Evolutionary conservation across 2,329 filamentous ascomycete genomes (phyloP).

Genomic region (Aspergillus vadensis): DNA sequence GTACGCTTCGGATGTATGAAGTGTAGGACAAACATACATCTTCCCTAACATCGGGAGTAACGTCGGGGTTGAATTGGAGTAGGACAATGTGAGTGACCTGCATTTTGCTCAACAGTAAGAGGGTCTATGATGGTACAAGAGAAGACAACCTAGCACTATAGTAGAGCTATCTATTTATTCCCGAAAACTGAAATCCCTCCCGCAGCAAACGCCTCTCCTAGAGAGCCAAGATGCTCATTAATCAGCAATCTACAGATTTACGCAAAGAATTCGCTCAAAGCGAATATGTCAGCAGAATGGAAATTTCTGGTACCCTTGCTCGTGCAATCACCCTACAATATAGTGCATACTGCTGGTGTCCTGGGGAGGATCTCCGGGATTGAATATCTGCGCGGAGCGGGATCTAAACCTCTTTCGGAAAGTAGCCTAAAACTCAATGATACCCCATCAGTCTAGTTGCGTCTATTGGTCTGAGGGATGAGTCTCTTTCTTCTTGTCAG

Average conservation of each 20-base stretch:
- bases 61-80: slow-evolving; percentile 1
- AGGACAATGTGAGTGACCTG: slow-evolving; percentile 3
- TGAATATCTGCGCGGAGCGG: background rate
- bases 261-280: background rate
- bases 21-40: background rate
- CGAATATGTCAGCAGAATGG: background rate
- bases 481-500: background rate
- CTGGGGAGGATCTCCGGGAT: background rate
- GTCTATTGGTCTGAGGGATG: background rate
- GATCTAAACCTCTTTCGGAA: background rate
- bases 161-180: background rate
- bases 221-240: background rate
- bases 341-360: too few relatives aligned
- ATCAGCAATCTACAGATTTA: background rate
- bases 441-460: too few relatives aligned
- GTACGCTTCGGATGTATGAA: background rate
- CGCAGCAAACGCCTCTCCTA: too few relatives aligned
- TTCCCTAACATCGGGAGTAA: background rate
- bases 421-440: background rate
- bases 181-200: background rate
- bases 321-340: background rate
- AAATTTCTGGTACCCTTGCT: background rate
- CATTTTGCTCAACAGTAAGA: background rate
- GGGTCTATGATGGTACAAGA: too few relatives aligned
- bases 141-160: too few relatives aligned